Conservation (phyloP, 129 eudicot genomes). For the Apium graveolens region DNA sequence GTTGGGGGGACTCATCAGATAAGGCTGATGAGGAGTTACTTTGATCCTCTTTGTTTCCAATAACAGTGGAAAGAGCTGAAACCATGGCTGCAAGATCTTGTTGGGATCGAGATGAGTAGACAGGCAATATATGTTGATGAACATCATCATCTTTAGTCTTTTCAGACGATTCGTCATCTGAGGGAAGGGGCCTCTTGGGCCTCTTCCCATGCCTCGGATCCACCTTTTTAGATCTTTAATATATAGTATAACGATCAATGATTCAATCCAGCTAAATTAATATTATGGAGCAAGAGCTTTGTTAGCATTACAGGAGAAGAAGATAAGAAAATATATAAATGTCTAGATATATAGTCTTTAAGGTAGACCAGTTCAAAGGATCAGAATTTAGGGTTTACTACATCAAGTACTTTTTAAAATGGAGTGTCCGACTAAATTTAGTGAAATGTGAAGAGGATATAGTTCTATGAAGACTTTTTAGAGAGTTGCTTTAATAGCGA, state of each 20-base stretch:
- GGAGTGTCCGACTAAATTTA: not conserved
- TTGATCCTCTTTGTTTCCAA: constrained; percentile 17
- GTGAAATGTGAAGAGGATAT: not conserved
- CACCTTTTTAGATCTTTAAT: constrained; percentile 18
- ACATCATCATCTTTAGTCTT: constrained; percentile 12
- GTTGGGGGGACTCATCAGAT: not conserved
- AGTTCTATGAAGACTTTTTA: not conserved
- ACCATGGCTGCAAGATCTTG: constrained; percentile 77
- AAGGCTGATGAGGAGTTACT: not conserved
- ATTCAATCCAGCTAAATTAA: not conserved
- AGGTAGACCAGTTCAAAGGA: constrained; percentile 1
- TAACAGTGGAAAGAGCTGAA: constrained; percentile 70
- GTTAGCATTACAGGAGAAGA: not conserved
- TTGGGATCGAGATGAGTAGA: constrained; percentile 61
- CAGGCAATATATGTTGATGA: constrained; percentile 21
- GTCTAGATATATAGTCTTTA: not conserved
- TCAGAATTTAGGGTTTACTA: not conserved
- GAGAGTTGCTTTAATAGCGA: not conserved
- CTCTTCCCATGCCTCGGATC: constrained; percentile 42
- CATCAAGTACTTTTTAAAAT: not conserved
- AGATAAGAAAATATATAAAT: not conserved
- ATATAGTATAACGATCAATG: no score
- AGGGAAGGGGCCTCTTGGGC: constrained; percentile 43
- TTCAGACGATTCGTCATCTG: constrained; percentile 36
- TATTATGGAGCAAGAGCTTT: not conserved